phyloP scores from a whole-genome alignment of 2,329 filamentous ascomycete genomes.

The Sphaerulina vaccinii region DNA sequence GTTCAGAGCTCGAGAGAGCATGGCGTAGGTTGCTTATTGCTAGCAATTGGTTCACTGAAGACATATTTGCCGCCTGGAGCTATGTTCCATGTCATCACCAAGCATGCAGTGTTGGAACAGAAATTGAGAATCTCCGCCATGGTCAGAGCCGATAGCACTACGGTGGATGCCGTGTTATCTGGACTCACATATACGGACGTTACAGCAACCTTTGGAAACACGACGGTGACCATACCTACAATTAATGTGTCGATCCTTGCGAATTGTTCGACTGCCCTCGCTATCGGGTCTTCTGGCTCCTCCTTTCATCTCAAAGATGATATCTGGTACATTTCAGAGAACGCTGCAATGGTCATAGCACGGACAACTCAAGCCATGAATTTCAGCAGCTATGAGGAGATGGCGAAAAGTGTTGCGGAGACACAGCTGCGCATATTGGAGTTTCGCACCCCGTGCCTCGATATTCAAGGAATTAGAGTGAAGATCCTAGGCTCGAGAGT shows the following conservation, averaged over 20 bases:
- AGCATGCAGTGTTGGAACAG: no score
- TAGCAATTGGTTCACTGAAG: not conserved
- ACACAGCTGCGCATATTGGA: slow-evolving; percentile 32
- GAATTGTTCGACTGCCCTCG: not conserved
- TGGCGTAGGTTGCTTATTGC: not conserved
- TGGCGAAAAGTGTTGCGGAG: slow-evolving; percentile 11
- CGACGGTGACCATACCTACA: not conserved
- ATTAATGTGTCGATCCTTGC: not conserved
- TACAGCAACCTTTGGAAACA: no score
- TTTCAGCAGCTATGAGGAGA: not conserved
- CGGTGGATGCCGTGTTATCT: no score
- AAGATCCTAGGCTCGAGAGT: not conserved
- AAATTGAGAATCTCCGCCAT: no score
- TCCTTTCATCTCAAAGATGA: not conserved
- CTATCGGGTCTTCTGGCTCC: not conserved
- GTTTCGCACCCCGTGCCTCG: slow-evolving; percentile 12
- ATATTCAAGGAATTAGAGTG: not conserved
- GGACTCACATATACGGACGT: no score
- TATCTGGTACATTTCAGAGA: not conserved
- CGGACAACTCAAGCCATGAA: not conserved
- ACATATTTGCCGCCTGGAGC: not conserved
- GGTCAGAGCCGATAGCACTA: no score
- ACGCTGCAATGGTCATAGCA: not conserved
- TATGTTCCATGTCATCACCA: not conserved
- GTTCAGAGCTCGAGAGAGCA: not conserved